Evolutionary conservation across 106 monocot genomes (phyloP), one percentile per base, ranked within the genome.

Genomic region (Xerophyta viscosa): DNA sequence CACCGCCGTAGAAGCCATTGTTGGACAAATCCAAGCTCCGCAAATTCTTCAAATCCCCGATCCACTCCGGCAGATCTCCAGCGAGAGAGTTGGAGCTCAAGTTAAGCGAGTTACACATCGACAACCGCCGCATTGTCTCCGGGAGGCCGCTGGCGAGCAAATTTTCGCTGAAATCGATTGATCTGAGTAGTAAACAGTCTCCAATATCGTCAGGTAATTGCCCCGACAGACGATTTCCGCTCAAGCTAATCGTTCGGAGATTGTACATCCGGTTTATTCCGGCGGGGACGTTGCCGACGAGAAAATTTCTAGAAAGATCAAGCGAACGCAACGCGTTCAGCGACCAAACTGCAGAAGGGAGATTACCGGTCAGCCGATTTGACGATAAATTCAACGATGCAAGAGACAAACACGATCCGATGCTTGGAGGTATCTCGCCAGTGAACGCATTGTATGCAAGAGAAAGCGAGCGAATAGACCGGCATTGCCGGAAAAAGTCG

Each of bases 261-360:
- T 71, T 74, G 17, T 36, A 60, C 20, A 88, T 50, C 19, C 62
- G 41, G 24, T 54, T 39, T 4, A 90, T 64, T 8, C 78, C 86
- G 0, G 5, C 28, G 0, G 98, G 90, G 12, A 98, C 52, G 12
- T 57, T 56, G 0, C 98, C 98, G 3, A 20, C 29, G 1, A 98
- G 61, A 12, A 11, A 51, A 69, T 98, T 98, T 7, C 30, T 31
- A 19, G 90, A 98, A 37, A 98, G 77, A 58, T 98, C 86, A n/a
- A 98, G 70, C 2, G 57, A 70, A 4, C 62, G 24, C 8, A 98
- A 70, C 12, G 58, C 68, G 24, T 60, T 48, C 41, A 90, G 64
- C 20, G 66, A 70, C 82, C 82, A 90, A 20, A 90, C 36, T 20
- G 51, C 70, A 0, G 22, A n/a, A 1, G 82, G 90, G 24, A 98